Evolutionary conservation across 2,329 filamentous ascomycete genomes (phyloP).

Genomic region (Plectosphaerella cucumerina): DNA sequence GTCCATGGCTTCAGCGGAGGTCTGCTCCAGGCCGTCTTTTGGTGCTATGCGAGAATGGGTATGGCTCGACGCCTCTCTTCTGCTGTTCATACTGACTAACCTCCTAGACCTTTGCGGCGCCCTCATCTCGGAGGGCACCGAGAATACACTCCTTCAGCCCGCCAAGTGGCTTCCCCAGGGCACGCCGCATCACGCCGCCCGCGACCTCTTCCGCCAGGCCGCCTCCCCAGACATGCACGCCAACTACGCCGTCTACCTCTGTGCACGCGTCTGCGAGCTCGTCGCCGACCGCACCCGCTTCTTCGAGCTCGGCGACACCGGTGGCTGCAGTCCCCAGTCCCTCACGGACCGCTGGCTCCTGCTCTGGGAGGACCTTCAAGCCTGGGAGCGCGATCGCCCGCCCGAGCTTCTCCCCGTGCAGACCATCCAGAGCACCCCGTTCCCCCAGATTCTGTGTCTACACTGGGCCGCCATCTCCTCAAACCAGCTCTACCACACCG

Average conservation of each 20-base stretch:
- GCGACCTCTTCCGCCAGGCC: constrained; percentile 25
- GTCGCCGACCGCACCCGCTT: constrained; percentile 43
- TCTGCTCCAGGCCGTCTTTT: constrained; percentile 50
- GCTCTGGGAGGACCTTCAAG: constrained; percentile 46
- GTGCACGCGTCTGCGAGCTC: constrained; percentile 46
- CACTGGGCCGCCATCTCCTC: constrained; percentile 53
- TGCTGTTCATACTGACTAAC: background rate
- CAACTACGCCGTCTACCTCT: constrained; percentile 55
- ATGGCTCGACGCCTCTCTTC: constrained; percentile 9
- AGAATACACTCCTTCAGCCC: constrained; percentile 45
- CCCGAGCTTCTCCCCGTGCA: constrained; percentile 40
- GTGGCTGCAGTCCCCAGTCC: constrained; percentile 33
- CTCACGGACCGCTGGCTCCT: constrained; percentile 40
- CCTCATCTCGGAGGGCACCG: constrained; percentile 49
- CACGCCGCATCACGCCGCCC: constrained; percentile 28
- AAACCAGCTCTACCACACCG: constrained; percentile 54
- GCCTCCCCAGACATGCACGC: constrained; percentile 48
- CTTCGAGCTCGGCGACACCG: constrained; percentile 40
- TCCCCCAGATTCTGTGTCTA: constrained; percentile 47
- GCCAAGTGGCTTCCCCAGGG: constrained; percentile 42
- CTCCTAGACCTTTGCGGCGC: constrained; percentile 48
- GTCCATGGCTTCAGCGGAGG: constrained; percentile 51
- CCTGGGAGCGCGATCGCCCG: constrained; percentile 43
- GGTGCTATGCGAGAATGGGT: constrained; percentile 57
- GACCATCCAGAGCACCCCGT: constrained; percentile 36